These are phyloP conservation scores for Tubosaeta brunneosetosa DNA, from an alignment of 768 basidiomycete species.

Conservation along the genomic window DNA sequence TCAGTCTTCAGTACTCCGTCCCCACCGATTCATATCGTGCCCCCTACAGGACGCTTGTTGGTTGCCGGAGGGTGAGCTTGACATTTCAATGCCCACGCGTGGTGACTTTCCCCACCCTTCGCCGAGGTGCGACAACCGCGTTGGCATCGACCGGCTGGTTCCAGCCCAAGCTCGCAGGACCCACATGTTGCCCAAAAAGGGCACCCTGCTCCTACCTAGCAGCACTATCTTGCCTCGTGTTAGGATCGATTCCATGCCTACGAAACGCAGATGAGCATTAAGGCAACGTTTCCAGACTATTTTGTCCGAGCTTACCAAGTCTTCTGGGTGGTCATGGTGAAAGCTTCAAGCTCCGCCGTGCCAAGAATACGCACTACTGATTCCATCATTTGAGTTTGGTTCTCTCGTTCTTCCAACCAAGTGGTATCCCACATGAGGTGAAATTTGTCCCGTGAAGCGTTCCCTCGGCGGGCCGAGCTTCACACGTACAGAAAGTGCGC, in stretches of 20 bases:
- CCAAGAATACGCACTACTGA: slow-evolving; percentile 1
- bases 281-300: not conserved
- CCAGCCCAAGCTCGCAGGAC: not conserved
- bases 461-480: slow-evolving; percentile 8
- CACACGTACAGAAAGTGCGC: slow-evolving; percentile 14
- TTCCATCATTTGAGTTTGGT: not conserved
- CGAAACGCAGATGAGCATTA: not conserved
- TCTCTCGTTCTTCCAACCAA: not conserved
- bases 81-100: not conserved
- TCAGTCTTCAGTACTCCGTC: no score
- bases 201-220: not conserved
- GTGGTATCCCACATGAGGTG: slow-evolving; percentile 3
- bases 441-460: slow-evolving; percentile 1
- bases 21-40: not conserved
- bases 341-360: not conserved
- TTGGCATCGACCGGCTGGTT: not conserved
- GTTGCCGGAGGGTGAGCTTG: not conserved
- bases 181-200: not conserved
- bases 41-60: not conserved
- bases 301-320: not conserved
- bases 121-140: not conserved
- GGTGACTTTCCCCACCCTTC: not conserved
- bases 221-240: slow-evolving; percentile 12
- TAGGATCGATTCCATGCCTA: slow-evolving; percentile 5
- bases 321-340: not conserved